A percentile compares a stretch with the other conserved stretches of the same genome.
Evolutionary conservation across 768 basidiomycete genomes (phyloP).

Genomic region (Russula vinacea): DNA sequence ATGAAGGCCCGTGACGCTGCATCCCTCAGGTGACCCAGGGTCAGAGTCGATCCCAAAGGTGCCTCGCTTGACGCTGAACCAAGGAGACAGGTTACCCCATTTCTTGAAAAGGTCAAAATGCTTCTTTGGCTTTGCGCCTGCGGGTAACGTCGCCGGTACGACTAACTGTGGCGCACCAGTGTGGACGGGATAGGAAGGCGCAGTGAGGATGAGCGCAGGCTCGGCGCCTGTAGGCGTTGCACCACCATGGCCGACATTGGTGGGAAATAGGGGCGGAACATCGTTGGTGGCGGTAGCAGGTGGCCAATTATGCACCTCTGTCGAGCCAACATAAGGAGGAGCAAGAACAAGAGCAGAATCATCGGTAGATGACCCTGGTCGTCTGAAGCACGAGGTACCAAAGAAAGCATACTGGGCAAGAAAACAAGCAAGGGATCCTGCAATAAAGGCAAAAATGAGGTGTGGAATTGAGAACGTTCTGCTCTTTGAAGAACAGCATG

Average conservation of each 20-base stretch:
- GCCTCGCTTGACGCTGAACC: slow-evolving; percentile 68
- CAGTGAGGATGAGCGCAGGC: slow-evolving; percentile 66
- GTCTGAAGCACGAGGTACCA: slow-evolving; percentile 12
- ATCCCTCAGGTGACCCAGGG: slow-evolving; percentile 66
- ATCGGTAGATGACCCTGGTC: neutral
- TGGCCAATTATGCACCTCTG: slow-evolving; percentile 65
- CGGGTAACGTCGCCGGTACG: slow-evolving; percentile 41
- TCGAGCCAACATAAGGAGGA: slow-evolving; percentile 69
- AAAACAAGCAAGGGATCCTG: slow-evolving; percentile 24
- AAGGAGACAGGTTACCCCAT: slow-evolving; percentile 85
- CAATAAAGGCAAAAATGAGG: slow-evolving; percentile 22
- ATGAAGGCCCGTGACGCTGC: slow-evolving; percentile 70
- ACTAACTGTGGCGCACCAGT: slow-evolving; percentile 65
- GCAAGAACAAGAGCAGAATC: slow-evolving; percentile 40
- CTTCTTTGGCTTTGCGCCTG: slow-evolving; percentile 30
- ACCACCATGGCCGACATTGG: slow-evolving; percentile 73
- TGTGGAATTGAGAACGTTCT: slow-evolving; percentile 13
- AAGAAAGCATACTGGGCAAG: slow-evolving; percentile 23
- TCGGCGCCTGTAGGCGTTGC: slow-evolving; percentile 79
- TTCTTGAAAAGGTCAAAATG: slow-evolving; percentile 66
- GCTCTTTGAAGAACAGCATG: slow-evolving; percentile 11
- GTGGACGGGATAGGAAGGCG: slow-evolving; percentile 75
- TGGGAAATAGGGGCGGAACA: slow-evolving; percentile 70
- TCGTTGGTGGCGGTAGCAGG: slow-evolving; percentile 71
- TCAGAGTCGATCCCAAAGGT: slow-evolving; percentile 72